These are phyloP conservation scores for Fusarium papillatum DNA, from an alignment of 2,329 filamentous ascomycete genomes.

Conservation along the genomic window DNA sequence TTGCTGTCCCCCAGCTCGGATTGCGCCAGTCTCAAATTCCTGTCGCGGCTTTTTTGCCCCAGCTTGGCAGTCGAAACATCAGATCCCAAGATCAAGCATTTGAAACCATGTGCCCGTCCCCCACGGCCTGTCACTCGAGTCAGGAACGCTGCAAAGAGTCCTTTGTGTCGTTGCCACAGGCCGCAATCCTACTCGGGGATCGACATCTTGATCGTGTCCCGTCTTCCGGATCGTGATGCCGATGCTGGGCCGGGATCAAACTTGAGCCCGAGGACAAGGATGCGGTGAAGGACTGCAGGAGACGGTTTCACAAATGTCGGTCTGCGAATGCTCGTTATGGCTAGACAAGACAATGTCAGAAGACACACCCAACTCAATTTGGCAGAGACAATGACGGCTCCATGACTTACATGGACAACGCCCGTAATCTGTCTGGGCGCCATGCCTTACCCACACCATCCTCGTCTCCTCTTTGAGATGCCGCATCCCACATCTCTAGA, in stretches of 20 bases:
- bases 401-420: conserved; percentile 9
- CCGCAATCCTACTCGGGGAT: conserved; percentile 11
- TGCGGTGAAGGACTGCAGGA: conserved; percentile 5
- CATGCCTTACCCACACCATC: conserved; percentile 15
- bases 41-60: neutral
- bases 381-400: conserved; percentile 10
- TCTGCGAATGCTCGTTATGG: conserved; percentile 1
- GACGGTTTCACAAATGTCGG: conserved; percentile 9
- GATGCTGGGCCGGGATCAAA: neutral
- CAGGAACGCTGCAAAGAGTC: conserved; percentile 10
- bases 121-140: neutral
- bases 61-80: neutral
- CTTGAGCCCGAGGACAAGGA: neutral
- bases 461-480: conserved; percentile 17
- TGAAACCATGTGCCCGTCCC: neutral
- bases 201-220: neutral
- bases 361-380: neutral
- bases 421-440: conserved; percentile 8
- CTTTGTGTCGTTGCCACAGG: neutral
- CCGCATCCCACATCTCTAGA: conserved; percentile 15
- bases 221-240: conserved; percentile 2
- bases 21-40: neutral
- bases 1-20: neutral
- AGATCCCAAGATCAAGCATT: conserved; percentile 7
- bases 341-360: conserved; percentile 1